Percentiles rank a stretch among this genome's conserved stretches.
phyloP scores from a whole-genome alignment of 2,329 filamentous ascomycete species.

The Coniochaeta sp. region DNA sequence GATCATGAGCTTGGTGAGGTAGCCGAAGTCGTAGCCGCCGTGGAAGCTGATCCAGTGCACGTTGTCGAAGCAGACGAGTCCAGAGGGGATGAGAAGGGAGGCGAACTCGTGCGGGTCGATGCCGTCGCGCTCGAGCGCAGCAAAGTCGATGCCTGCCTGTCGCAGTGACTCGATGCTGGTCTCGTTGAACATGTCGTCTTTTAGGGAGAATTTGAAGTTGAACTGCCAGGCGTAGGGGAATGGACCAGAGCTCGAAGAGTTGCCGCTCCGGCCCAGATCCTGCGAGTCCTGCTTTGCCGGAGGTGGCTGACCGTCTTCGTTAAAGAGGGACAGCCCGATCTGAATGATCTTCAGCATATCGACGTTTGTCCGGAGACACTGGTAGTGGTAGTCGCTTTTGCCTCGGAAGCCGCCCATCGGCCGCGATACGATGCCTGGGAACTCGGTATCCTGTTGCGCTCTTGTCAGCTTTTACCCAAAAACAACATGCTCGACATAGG shows the following conservation, averaged over 20 bases:
- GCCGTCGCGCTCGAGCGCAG: constrained; percentile 74
- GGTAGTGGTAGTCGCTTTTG: constrained; percentile 97
- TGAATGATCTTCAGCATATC: constrained; percentile 97
- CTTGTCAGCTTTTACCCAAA: too few relatives aligned
- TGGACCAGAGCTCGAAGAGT: constrained; percentile 29
- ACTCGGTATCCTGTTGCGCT: constrained; percentile 76
- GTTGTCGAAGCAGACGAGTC: constrained; percentile 78
- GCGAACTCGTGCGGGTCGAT: constrained; percentile 90
- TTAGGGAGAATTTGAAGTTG: constrained; percentile 94
- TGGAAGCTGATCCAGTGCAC: constrained; percentile 98
- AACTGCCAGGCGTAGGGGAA: constrained; percentile 96
- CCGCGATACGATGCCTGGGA: constrained; percentile 92
- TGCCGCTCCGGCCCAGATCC: constrained; percentile 31
- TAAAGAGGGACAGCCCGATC: constrained; percentile 90
- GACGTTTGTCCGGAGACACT: constrained; percentile 93
- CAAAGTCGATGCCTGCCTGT: constrained; percentile 88
- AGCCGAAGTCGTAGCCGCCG: constrained; percentile 96
- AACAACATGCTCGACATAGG: too few relatives aligned
- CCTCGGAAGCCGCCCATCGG: constrained; percentile 92
- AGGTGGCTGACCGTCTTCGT: constrained; percentile 79
- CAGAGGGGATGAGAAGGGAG: constrained; percentile 82
- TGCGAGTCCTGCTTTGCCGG: constrained; percentile 56
- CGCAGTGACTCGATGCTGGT: constrained; percentile 88
- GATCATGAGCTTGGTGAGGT: constrained; percentile 88
- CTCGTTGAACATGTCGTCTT: constrained; percentile 96